Conservation (phyloP, 495 filamentous ascomycete genomes). For the Umbilicaria muhlenbergii region DNA sequence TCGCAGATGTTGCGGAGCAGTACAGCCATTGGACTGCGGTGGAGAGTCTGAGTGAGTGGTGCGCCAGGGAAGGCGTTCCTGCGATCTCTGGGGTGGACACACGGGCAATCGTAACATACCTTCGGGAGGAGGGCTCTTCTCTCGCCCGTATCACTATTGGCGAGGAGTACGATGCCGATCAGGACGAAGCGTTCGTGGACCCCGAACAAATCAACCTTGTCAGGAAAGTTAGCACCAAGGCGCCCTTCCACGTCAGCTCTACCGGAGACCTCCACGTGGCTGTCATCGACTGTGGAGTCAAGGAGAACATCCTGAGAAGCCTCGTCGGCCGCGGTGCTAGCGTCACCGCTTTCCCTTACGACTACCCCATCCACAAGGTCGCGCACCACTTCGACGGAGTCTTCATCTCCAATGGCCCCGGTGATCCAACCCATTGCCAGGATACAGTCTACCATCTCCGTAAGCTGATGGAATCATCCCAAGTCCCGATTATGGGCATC, state of each 20-base stretch:
- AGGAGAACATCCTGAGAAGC: constrained; percentile 96
- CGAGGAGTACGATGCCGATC: constrained; percentile 95
- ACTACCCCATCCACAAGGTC: constrained; percentile 96
- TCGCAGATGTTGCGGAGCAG: constrained; percentile 80
- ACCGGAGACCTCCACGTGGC: constrained; percentile 78
- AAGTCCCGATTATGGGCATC: constrained; percentile 91
- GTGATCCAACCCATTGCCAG: constrained; percentile 92
- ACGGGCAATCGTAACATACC: constrained; percentile 83
- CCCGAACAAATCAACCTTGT: constrained; percentile 94
- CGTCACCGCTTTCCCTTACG: constrained; percentile 85
- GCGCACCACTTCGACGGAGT: constrained; percentile 73
- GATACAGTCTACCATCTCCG: constrained; percentile 80
- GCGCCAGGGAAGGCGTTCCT: constrained; percentile 85
- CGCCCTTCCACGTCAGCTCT: constrained; percentile 84
- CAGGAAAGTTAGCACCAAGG: constrained; percentile 89
- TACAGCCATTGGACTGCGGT: constrained; percentile 99
- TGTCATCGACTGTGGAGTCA: constrained; percentile 94
- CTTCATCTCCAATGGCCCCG: constrained; percentile 47
- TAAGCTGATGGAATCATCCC: constrained; percentile 75
- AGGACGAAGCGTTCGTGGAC: constrained; percentile 92
- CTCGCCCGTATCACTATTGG: constrained; percentile 90
- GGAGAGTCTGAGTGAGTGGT: constrained; percentile 85
- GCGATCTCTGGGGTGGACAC: constrained; percentile 96
- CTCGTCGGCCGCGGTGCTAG: constrained; percentile 75
- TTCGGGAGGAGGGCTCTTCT: constrained; percentile 91